These are phyloP conservation scores for Zymoseptoria passerinii DNA, from an alignment of 2,329 filamentous ascomycete species.

Conservation along the genomic window DNA sequence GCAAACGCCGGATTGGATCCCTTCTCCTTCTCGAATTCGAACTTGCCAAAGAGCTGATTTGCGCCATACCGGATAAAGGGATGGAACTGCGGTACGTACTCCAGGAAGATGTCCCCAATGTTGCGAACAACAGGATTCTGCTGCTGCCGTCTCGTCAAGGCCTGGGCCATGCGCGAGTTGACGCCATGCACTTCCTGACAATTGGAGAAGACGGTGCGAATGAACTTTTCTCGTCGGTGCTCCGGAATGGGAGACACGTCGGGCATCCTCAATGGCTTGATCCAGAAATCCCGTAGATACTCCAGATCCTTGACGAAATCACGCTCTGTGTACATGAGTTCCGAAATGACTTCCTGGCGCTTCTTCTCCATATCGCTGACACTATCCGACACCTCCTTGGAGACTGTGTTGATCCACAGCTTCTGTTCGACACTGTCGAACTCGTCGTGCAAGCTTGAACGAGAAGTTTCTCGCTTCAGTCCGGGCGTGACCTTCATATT, in stretches of 20 bases:
- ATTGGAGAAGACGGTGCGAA: conserved; percentile 91
- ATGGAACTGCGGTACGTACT: conserved; percentile 84
- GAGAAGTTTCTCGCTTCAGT: conserved; percentile 62
- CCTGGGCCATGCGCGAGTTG: conserved; percentile 78
- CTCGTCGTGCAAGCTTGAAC: conserved; percentile 71
- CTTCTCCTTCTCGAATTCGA: conserved; percentile 95
- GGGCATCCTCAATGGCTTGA: conserved; percentile 75
- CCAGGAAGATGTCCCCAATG: conserved; percentile 87
- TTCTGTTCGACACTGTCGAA: conserved; percentile 79
- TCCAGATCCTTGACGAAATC: conserved; percentile 99
- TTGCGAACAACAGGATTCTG: conserved; percentile 81
- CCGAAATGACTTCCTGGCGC: conserved; percentile 93
- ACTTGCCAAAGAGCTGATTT: conserved; percentile 92
- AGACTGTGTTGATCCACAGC: conserved; percentile 97
- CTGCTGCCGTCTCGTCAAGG: conserved; percentile 84
- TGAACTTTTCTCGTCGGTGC: conserved; percentile 78
- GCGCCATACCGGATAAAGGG: conserved; percentile 96
- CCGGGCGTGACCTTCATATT: conserved; percentile 91
- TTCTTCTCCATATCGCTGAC: conserved; percentile 91
- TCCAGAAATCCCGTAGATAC: conserved; percentile 97
- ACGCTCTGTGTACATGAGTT: conserved; percentile 96
- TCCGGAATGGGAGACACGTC: conserved; percentile 79
- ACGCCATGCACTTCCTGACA: conserved; percentile 90
- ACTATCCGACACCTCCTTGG: conserved; percentile 85
- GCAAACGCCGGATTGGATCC: conserved; percentile 75